These are phyloP conservation scores for barrel medic (Medicago truncatula) DNA, from an alignment of 306 rosid genomes.

Conservation along the genomic window MtrunA17r5.0-ANR NC_053043.1:29369501-29370000, in stretches of 20 bases:
- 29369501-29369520: slow-evolving; percentile 95
- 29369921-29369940: slow-evolving; percentile 16
- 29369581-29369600: slow-evolving; percentile 48
- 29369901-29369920: slow-evolving; percentile 12
- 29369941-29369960: slow-evolving; percentile 10
- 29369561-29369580: slow-evolving; percentile 51
- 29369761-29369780: slow-evolving; percentile 16
- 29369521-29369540: slow-evolving; percentile 87
- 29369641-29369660: slow-evolving; percentile 38
- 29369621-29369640: slow-evolving; percentile 40
- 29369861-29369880: background rate
- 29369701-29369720: slow-evolving; percentile 45
- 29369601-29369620: slow-evolving; percentile 37
- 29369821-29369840: slow-evolving; percentile 13
- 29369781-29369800: slow-evolving; percentile 33
- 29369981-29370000: slow-evolving; percentile 11
- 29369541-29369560: slow-evolving; percentile 78
- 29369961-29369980: background rate
- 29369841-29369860: background rate
- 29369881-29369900: background rate
- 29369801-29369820: slow-evolving; percentile 5
- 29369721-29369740: slow-evolving; percentile 48
- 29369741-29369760: slow-evolving; percentile 26
- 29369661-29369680: slow-evolving; percentile 49
- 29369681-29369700: slow-evolving; percentile 43